Percentiles rank a stretch among this genome's conserved stretches.
phyloP scores from a whole-genome alignment of 2,329 filamentous ascomycete species.

The Didymella exigua region DNA sequence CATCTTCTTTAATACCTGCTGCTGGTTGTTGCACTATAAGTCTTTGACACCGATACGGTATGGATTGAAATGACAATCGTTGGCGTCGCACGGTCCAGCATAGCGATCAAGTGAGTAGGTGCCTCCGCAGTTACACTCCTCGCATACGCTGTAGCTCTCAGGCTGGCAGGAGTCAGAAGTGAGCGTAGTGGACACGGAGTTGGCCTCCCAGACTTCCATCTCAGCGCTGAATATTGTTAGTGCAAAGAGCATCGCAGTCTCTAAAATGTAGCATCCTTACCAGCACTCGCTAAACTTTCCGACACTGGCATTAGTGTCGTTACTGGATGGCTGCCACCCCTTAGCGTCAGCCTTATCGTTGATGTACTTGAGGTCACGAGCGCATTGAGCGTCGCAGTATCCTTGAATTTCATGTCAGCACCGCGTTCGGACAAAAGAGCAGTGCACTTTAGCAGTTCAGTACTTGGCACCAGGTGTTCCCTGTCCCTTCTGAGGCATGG shows the following conservation, averaged over 20 bases:
- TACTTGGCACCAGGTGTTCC: constrained; percentile 59
- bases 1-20: constrained; percentile 37
- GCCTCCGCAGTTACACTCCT: constrained; percentile 52
- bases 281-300: constrained; percentile 66
- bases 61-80: constrained; percentile 66
- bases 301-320: constrained; percentile 60
- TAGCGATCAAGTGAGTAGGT: constrained; percentile 62
- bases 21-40: constrained; percentile 58
- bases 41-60: constrained; percentile 67
- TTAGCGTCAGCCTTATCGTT: constrained; percentile 62
- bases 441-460: constrained; percentile 52
- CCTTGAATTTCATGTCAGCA: constrained; percentile 40
- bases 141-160: constrained; percentile 59
- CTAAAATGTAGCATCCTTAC: constrained; percentile 7
- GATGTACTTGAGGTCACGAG: constrained; percentile 56
- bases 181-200: constrained; percentile 65
- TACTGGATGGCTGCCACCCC: constrained; percentile 57
- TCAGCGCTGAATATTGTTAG: constrained; percentile 49
- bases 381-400: constrained; percentile 45
- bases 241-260: constrained; percentile 13
- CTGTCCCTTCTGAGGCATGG: constrained; percentile 60
- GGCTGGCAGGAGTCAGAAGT: constrained; percentile 68
- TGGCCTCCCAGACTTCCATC: constrained; percentile 71
- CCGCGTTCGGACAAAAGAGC: fast-evolving
- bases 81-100: constrained; percentile 67